These are phyloP conservation scores for Botryotinia calthae DNA, from an alignment of 2,329 filamentous ascomycete genomes.

Conservation along the genomic window DNA sequence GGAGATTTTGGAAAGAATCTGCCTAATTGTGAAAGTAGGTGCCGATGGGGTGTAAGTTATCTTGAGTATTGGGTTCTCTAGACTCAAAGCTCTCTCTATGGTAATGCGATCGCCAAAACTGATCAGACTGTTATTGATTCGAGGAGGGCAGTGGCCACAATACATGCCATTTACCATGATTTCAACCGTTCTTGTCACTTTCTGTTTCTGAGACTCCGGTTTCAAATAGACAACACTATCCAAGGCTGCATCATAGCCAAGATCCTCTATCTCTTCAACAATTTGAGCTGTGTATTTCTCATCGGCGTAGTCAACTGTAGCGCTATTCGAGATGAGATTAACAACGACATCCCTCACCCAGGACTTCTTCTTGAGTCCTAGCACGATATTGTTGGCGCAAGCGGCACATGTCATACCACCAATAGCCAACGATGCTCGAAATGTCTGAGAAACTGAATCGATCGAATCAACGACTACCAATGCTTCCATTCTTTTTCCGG, in stretches of 20 bases:
- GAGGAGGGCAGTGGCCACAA: constrained; percentile 66
- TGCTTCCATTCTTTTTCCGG: constrained; percentile 18
- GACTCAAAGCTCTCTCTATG: constrained; percentile 54
- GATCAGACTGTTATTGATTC: constrained; percentile 53
- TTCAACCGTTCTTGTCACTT: constrained; percentile 52
- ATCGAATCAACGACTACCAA: constrained; percentile 41
- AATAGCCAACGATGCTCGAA: constrained; percentile 51
- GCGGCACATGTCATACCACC: constrained; percentile 58
- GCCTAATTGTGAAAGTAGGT: constrained; percentile 70
- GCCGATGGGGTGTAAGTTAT: constrained; percentile 67
- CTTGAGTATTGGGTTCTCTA: constrained; percentile 64
- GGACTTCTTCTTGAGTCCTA: constrained; percentile 46
- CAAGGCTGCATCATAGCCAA: constrained; percentile 65
- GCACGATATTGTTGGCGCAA: constrained; percentile 50
- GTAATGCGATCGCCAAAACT: constrained; percentile 49
- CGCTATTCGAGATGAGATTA: constrained; percentile 53
- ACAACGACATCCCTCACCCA: constrained; percentile 50
- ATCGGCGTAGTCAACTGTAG: constrained; percentile 46
- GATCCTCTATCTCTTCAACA: constrained; percentile 52
- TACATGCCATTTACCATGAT: constrained; percentile 71
- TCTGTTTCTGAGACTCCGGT: constrained; percentile 27
- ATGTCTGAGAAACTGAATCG: constrained; percentile 38
- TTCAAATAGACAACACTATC: constrained; percentile 45
- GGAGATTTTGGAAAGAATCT: constrained; percentile 67
- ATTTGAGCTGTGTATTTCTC: constrained; percentile 46